Conservation (phyloP, 768 basidiomycete genomes). For the Pulveroboletus sp. region DNA sequence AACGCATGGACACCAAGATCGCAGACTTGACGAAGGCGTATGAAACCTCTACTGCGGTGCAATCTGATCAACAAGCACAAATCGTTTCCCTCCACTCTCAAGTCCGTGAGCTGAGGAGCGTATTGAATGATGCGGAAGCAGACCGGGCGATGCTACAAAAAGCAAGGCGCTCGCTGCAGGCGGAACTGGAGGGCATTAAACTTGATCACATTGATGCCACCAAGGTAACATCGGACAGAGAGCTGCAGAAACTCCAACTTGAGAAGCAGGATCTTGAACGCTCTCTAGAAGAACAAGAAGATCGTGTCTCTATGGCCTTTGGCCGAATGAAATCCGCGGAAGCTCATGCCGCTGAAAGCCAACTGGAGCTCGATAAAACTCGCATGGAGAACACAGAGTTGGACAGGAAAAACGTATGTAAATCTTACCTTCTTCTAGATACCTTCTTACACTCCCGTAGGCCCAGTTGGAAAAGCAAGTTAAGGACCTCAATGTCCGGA, state of each 20-base stretch:
- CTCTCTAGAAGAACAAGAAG: conserved; percentile 72
- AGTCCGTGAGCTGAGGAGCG: conserved; percentile 74
- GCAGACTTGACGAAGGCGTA: conserved; percentile 68
- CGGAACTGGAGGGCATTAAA: conserved; percentile 77
- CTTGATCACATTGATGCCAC: conserved; percentile 65
- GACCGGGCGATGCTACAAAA: conserved; percentile 76
- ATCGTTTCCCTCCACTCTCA: conserved; percentile 82
- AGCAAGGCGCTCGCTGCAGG: conserved; percentile 73
- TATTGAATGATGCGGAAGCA: conserved; percentile 82
- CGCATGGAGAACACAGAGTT: conserved; percentile 79
- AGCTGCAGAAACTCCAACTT: conserved; percentile 68
- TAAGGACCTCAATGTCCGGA: conserved; percentile 77
- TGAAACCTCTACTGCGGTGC: conserved; percentile 64
- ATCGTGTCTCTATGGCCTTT: conserved; percentile 63
- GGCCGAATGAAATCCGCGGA: conserved; percentile 84
- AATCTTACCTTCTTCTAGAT: background rate
- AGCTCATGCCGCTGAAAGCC: conserved; percentile 65
- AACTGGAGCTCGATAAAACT: conserved; percentile 68
- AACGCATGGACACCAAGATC: conserved; percentile 81
- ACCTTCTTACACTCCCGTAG: conserved; percentile 33
- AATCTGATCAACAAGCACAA: conserved; percentile 78
- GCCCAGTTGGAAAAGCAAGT: conserved; percentile 80
- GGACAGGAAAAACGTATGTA: conserved; percentile 67
- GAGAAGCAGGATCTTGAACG: conserved; percentile 81
- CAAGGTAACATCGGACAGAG: conserved; percentile 66